Base-by-base conservation (phyloP, 805 yeast genomes). In the Pichia heedii region DNA sequence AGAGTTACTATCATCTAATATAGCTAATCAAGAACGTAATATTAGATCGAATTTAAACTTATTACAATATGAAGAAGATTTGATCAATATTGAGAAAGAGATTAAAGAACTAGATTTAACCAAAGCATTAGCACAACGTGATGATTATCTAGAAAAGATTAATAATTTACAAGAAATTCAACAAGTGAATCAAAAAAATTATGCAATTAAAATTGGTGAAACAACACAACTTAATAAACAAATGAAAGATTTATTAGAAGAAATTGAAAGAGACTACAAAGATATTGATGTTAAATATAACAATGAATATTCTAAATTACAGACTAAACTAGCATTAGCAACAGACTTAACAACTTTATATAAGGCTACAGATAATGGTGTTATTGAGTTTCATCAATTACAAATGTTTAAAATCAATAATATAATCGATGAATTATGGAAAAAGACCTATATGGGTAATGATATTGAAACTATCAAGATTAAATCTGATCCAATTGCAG, bases 331-430 rank as follows among this genome's bases (percentile, higher is more conserved):
- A 19, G 73, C 85, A 35, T 82, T 85, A 16, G 79, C 84, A 5
- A 86, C 84, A 43, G 99, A 93, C 63, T 67, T 93, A 37, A 80
- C 71, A 9, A 81, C 84, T 2, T 88, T 88, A 57, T 75, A 85
- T 11, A 85, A 79, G 54, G 96, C 96, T 0, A 69, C 94, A 37
- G 98, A 93, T 57, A 77, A 76, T 49, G 96, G 97, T 0, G 90
- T 93, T 39, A 89, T 93, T 95, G 80, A 80, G 55, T 90, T 78
- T 58, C 99, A 93, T 61, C 75, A 85, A 45, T 65, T 82, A 47
- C 93, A 93, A 58, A 93, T 93, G 98, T 79, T 79, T 53, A 96
- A 88, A 53, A 87, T 90, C 53, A 93, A 93, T 63, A 69, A 83
- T 47, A 83, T 87, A 29, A 69, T 93, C 37, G 93, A 86, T 54